phyloP scores from a whole-genome alignment of 176 grass and related monocot genomes.

The Carex pumila region DNA sequence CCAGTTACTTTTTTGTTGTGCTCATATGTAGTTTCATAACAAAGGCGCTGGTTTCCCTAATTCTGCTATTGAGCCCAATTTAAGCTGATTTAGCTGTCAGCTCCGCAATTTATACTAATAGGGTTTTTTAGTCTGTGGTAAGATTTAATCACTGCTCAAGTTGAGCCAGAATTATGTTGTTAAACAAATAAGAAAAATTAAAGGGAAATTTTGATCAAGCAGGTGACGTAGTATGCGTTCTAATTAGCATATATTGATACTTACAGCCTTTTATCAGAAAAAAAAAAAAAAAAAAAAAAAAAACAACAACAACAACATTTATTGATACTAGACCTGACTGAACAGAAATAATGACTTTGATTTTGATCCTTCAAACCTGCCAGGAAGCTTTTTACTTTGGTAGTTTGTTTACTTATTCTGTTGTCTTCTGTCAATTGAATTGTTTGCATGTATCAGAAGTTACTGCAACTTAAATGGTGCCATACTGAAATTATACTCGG shows the following conservation, averaged over 20 bases:
- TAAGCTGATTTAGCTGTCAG: not conserved
- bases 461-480: not conserved
- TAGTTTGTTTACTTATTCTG: not conserved
- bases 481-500: not conserved
- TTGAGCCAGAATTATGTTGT: not conserved
- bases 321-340: not conserved
- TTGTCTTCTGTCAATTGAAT: not conserved
- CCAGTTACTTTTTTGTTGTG: slow-evolving; percentile 1
- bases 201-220: not conserved
- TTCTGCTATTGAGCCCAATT: not conserved
- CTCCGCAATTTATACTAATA: not conserved
- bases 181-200: not conserved
- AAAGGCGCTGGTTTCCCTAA: not conserved
- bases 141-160: not conserved
- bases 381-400: not conserved
- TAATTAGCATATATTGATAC: not conserved
- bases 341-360: not conserved
- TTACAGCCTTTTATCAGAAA: too few species aligned
- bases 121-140: not conserved
- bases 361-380: not conserved
- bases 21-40: not conserved
- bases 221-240: not conserved
- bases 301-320: too few species aligned
- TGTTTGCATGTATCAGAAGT: not conserved
- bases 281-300: too few species aligned